Evolutionary conservation across 2,329 filamentous ascomycete genomes (phyloP).

Genomic region (Xylaria sp.): DNA sequence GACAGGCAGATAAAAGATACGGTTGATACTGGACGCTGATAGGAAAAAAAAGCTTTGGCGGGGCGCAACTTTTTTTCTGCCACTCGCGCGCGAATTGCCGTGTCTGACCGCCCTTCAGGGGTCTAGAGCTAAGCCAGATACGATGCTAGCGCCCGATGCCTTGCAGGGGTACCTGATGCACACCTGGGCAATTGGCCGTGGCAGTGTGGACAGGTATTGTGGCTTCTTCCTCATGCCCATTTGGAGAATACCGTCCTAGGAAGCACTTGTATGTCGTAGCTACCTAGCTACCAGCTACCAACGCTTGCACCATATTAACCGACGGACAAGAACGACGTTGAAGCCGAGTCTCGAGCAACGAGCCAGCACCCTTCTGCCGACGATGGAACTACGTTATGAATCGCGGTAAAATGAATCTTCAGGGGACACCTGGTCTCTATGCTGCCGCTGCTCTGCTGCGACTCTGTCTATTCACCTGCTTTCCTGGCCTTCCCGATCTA

Average conservation of each 20-base stretch:
- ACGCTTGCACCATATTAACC: not conserved
- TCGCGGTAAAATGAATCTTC: constrained; percentile 41
- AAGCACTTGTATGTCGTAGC: too few species aligned
- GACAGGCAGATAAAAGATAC: not conserved
- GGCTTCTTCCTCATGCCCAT: too few species aligned
- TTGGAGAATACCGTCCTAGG: not conserved
- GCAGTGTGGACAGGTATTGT: not conserved
- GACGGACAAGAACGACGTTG: not conserved
- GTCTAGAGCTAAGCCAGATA: constrained; percentile 5
- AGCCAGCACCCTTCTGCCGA: constrained; percentile 15
- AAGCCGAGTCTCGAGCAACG: not conserved
- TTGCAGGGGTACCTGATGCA: constrained; percentile 2
- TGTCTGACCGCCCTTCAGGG: constrained; percentile 24
- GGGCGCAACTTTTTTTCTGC: constrained; percentile 30
- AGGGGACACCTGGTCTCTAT: constrained; percentile 66
- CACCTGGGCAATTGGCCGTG: not conserved
- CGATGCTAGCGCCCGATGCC: constrained; percentile 3
- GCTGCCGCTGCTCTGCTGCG: constrained; percentile 76
- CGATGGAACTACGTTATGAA: constrained; percentile 38
- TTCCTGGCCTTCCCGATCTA: constrained; percentile 81
- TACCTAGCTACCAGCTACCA: too few species aligned
- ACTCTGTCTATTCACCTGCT: constrained; percentile 76
- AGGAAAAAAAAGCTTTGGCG: constrained; percentile 26
- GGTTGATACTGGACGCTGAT: not conserved
- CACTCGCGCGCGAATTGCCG: constrained; percentile 18